These are phyloP conservation scores for Parathielavia hyrcaniae DNA, from an alignment of 495 filamentous ascomycete species.

Conservation along the genomic window DNA sequence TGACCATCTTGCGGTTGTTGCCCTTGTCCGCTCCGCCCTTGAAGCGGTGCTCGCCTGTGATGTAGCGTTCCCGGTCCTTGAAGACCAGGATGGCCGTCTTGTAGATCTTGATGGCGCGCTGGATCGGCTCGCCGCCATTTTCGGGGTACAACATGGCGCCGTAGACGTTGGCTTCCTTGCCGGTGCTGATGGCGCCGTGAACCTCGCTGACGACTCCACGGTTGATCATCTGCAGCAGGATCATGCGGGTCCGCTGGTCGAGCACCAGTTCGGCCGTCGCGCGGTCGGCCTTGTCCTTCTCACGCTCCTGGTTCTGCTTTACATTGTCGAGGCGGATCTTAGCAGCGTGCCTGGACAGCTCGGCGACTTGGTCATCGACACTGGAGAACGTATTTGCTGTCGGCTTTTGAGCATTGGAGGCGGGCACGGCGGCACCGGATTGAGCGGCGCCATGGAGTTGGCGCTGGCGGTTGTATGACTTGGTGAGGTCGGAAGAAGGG, in stretches of 20 bases:
- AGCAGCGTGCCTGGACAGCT: constrained; percentile 75
- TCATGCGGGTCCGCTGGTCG: constrained; percentile 90
- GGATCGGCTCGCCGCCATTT: constrained; percentile 41
- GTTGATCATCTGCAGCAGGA: constrained; percentile 91
- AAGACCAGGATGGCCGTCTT: constrained; percentile 95
- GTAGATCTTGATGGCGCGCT: constrained; percentile 92
- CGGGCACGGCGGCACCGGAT: constrained; percentile 55
- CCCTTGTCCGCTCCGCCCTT: constrained; percentile 78
- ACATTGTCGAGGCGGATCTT: constrained; percentile 78
- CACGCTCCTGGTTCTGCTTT: constrained; percentile 46
- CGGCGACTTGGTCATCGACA: constrained; percentile 81
- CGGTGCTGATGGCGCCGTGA: constrained; percentile 87
- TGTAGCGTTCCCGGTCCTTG: constrained; percentile 94
- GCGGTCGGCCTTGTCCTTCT: constrained; percentile 80
- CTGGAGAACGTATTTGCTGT: constrained; percentile 67
- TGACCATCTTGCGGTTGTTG: constrained; percentile 91
- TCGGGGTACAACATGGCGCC: constrained; percentile 47
- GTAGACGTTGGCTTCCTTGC: constrained; percentile 98
- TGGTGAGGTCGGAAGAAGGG: constrained; percentile 68
- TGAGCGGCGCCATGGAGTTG: constrained; percentile 42
- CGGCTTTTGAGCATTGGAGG: constrained; percentile 74
- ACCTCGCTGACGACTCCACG: constrained; percentile 72
- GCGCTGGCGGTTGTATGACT: constrained; percentile 85
- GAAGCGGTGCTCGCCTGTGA: constrained; percentile 79
- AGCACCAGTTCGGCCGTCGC: constrained; percentile 91